Conservation (phyloP, 305 asterid species). For the Fraxinus greggii region DNA sequence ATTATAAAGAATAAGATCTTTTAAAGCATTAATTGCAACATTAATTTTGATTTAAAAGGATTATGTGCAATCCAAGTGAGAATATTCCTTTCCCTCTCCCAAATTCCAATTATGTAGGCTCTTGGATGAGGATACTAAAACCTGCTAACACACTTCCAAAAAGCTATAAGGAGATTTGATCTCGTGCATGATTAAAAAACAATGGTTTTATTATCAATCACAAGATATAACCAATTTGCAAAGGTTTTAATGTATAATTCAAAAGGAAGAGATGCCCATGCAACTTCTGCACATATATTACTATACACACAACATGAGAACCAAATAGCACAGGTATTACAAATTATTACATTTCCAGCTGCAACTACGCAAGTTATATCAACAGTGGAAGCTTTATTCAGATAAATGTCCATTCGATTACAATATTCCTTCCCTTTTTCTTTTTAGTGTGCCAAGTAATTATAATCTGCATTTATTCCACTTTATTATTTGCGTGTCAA, state of each 20-base stretch:
- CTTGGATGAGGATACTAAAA: background rate
- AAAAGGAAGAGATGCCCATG: background rate
- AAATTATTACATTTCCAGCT: constrained; percentile 8
- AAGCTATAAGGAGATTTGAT: background rate
- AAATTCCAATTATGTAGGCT: background rate
- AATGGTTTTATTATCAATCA: background rate
- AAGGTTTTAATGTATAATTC: background rate
- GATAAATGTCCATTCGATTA: background rate
- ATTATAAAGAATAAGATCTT: background rate
- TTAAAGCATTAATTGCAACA: background rate
- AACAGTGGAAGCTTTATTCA: background rate
- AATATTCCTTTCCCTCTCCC: background rate
- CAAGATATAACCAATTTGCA: background rate
- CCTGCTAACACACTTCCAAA: background rate
- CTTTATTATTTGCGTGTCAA: background rate
- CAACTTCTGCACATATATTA: background rate
- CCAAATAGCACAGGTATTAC: constrained; percentile 8
- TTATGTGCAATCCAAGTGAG: background rate
- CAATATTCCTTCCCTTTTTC: background rate
- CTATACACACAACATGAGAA: constrained; percentile 6
- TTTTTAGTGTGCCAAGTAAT: background rate
- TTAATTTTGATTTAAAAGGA: background rate
- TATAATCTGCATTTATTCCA: background rate
- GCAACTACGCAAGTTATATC: constrained; percentile 10
- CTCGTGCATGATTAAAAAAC: background rate